A percentile compares a stretch with the other conserved stretches of the same genome.
These are phyloP conservation scores for Penicillium desertorum DNA, from an alignment of 495 filamentous ascomycete species.

Conservation along the genomic window DNA sequence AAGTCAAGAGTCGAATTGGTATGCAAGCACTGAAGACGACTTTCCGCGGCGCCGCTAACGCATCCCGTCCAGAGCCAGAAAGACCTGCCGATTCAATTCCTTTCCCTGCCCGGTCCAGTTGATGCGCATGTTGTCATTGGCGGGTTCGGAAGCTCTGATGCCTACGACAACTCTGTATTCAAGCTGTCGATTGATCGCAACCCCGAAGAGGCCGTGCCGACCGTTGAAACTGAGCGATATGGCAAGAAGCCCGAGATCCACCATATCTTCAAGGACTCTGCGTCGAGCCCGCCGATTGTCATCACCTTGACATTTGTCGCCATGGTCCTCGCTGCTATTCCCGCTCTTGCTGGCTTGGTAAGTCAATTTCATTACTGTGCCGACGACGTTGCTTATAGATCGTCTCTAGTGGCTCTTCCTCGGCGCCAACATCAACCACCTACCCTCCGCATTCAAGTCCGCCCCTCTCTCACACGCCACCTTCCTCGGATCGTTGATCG, in stretches of 20 bases:
- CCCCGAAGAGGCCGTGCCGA: conserved; percentile 56
- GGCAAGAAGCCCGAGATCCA: conserved; percentile 80
- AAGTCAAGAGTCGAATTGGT: conserved; percentile 84
- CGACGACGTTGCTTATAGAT: conserved; percentile 17
- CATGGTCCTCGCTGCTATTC: conserved; percentile 68
- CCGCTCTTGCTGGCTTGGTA: conserved; percentile 69
- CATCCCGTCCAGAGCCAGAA: conserved; percentile 67
- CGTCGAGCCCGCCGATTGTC: conserved; percentile 77
- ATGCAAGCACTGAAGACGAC: conserved; percentile 32
- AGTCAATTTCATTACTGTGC: conserved; percentile 29
- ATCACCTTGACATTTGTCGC: conserved; percentile 76
- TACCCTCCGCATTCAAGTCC: conserved; percentile 66
- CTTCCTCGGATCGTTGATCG: conserved; percentile 80
- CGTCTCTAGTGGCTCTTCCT: conserved; percentile 66
- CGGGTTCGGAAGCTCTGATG: conserved; percentile 75
- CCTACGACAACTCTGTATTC: conserved; percentile 64
- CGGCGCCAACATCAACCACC: conserved; percentile 81
- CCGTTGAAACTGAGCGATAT: conserved; percentile 67
- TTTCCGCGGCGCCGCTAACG: conserved; percentile 11
- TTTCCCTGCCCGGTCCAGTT: conserved; percentile 63
- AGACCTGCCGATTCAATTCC: conserved; percentile 84
- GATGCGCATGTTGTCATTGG: conserved; percentile 77
- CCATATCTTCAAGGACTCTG: conserved; percentile 82
- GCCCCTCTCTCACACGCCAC: conserved; percentile 75
- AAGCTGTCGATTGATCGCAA: conserved; percentile 64